Evolutionary conservation across 2,329 filamentous ascomycete species (phyloP).

Genomic region (Coleophoma cylindrospora): DNA sequence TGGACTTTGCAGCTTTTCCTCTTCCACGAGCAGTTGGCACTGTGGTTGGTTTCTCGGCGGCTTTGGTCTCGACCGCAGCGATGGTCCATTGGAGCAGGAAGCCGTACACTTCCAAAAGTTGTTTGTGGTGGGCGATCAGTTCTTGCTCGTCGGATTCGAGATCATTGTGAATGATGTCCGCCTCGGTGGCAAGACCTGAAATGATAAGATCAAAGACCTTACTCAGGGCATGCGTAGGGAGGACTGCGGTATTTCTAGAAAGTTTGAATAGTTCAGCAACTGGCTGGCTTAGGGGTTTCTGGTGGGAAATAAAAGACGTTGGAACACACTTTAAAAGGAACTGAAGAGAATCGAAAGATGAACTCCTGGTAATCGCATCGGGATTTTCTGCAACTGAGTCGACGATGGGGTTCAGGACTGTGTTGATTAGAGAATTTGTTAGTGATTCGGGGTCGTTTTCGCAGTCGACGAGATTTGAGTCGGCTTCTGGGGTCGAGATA

Average conservation of each 20-base stretch:
- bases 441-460: slow-evolving; percentile 86
- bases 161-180: slow-evolving; percentile 79
- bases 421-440: slow-evolving; percentile 74
- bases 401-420: slow-evolving; percentile 83
- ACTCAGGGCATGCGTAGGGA: slow-evolving; percentile 79
- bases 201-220: slow-evolving; percentile 90
- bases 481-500: slow-evolving; percentile 82
- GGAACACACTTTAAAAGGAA: slow-evolving; percentile 92
- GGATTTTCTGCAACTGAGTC: slow-evolving; percentile 90
- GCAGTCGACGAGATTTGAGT: slow-evolving; percentile 78
- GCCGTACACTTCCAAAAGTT: slow-evolving; percentile 86
- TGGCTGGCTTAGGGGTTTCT: slow-evolving; percentile 33
- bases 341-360: slow-evolving; percentile 86
- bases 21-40: slow-evolving; percentile 66
- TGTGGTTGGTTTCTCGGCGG: slow-evolving; percentile 79
- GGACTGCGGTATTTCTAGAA: slow-evolving; percentile 74
- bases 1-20: slow-evolving; percentile 70
- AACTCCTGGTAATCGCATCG: slow-evolving; percentile 74
- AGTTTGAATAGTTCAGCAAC: slow-evolving; percentile 58
- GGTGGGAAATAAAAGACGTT: slow-evolving; percentile 37
- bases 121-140: slow-evolving; percentile 79
- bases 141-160: slow-evolving; percentile 91
- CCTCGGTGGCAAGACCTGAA: slow-evolving; percentile 79
- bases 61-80: slow-evolving; percentile 88
- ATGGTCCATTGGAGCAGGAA: slow-evolving; percentile 95